Base-by-base conservation (phyloP, 2,329 filamentous ascomycete species). In the Bipolaris oryzae region DNA sequence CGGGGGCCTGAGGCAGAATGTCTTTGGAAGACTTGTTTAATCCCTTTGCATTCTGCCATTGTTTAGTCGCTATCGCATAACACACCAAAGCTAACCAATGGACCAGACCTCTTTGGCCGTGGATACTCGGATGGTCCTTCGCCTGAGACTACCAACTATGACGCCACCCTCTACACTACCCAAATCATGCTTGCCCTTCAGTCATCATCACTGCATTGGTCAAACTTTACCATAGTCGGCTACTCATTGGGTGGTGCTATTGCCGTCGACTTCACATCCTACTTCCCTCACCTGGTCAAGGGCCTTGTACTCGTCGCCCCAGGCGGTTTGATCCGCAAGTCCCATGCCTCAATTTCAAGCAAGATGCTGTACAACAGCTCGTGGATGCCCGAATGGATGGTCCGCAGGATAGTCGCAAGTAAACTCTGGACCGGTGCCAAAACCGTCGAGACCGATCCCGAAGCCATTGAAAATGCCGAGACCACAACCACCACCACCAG, bases 231-330 rank as follows among this genome's bases (percentile, higher is more conserved):
- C 58, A 77, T 96, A 5, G 77, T 92, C 3, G 92, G 91, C 1
- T 96, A 95, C 74, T 92, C 89, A 0, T 81, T 96, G 0, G 91
- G 92, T 43, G 92, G 91, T 34, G 89, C 88, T 13, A 84, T 96
- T 38, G 83, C 85, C 1, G 87, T 86, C 9, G 82, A 86, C 18
- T 94, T 95, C 70, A 84, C 89, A 1, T 82, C 84, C 1, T 86
- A 86, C 69, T 90, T 91, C 68, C 85, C 89, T 0, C 76, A 84
- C 45, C 79, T 94, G 53, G 82, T 96, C 13, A 82, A 83, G 11
- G 85, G 83, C 9, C 80, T 97, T 20, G 81, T 95, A 10, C 83
- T 96, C 5, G 83, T 97, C 39, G 91, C 92, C 0, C 92, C 93
- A 0, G 83, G 88, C 0, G 93, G 93, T 0, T 80, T 96, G 42